Conservation (phyloP, 23 red algal species). For the Gracilaria caudata region DNA sequence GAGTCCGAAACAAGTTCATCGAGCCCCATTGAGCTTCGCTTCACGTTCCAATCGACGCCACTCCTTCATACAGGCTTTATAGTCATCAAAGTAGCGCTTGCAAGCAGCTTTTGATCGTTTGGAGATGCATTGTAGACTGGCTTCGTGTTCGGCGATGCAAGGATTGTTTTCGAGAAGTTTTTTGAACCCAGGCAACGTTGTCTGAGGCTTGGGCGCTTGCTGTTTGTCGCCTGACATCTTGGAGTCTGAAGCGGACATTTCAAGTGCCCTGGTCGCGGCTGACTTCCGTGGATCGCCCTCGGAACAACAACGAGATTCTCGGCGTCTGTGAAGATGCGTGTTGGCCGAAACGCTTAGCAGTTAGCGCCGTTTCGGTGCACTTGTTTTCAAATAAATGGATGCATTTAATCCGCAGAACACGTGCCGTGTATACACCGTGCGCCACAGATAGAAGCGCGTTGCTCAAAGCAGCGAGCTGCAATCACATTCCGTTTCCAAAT, state of each 20-base stretch:
- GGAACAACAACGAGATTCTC: too few relatives aligned
- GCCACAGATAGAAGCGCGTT: too few relatives aligned
- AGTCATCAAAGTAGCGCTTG: slow-evolving; percentile 24
- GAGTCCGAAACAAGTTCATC: background rate
- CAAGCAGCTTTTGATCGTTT: slow-evolving; percentile 27
- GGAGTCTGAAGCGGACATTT: background rate
- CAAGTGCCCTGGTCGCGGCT: background rate
- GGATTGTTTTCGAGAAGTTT: slow-evolving; percentile 22
- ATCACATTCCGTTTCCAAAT: too few relatives aligned
- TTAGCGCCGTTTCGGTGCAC: too few relatives aligned
- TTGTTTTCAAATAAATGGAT: too few relatives aligned
- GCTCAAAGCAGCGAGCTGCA: too few relatives aligned
- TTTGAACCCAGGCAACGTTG: slow-evolving; percentile 12
- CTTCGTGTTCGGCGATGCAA: slow-evolving; percentile 26
- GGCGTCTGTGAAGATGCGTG: too few relatives aligned
- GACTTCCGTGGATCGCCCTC: background rate
- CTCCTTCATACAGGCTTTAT: slow-evolving; percentile 29
- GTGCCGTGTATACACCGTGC: too few relatives aligned
- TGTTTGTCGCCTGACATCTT: background rate
- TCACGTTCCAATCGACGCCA: slow-evolving; percentile 28
- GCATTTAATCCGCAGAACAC: too few relatives aligned
- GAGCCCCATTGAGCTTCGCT: background rate
- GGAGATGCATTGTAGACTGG: slow-evolving; percentile 23
- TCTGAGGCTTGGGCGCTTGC: background rate
- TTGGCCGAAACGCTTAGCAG: too few relatives aligned